phyloP scores from a whole-genome alignment of 2,329 filamentous ascomycete species.

The Fusarium palustre region DNA sequence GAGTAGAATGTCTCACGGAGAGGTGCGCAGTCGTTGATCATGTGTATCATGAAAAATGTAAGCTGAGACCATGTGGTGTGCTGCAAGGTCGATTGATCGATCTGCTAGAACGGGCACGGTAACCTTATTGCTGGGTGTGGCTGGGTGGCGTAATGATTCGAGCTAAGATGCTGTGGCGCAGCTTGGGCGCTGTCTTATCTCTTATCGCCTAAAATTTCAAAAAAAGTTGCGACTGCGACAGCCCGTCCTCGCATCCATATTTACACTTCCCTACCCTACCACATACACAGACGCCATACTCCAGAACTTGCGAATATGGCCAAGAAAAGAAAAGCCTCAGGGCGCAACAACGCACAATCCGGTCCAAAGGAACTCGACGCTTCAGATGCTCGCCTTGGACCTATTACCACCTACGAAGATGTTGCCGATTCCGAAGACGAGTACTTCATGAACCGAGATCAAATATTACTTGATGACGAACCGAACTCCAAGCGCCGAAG shows the following conservation, averaged over 20 bases:
- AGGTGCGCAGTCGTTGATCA: conserved; percentile 22
- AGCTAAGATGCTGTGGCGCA: neutral
- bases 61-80: conserved; percentile 12
- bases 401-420: conserved; percentile 77
- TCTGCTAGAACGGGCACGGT: neutral
- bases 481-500: conserved; percentile 82
- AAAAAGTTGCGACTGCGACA: conserved; percentile 38
- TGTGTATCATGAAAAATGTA: conserved; percentile 16
- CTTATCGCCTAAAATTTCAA: conserved; percentile 39
- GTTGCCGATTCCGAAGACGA: conserved; percentile 95
- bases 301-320: conserved; percentile 60
- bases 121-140: neutral
- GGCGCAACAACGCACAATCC: conserved; percentile 57
- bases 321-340: conserved; percentile 77
- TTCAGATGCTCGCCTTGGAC: conserved; percentile 71
- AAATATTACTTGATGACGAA: conserved; percentile 85
- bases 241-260: conserved; percentile 8
- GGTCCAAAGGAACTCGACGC: conserved; percentile 68
- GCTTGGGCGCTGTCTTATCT: conserved; percentile 22
- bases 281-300: neutral
- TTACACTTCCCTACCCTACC: neutral
- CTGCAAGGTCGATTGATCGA: neutral
- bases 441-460: conserved; percentile 88
- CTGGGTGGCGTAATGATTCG: neutral
- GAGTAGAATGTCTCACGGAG: conserved; percentile 13